Base-by-base conservation (phyloP, 2,329 filamentous ascomycete genomes). In the Aspergillus versicolor region DNA sequence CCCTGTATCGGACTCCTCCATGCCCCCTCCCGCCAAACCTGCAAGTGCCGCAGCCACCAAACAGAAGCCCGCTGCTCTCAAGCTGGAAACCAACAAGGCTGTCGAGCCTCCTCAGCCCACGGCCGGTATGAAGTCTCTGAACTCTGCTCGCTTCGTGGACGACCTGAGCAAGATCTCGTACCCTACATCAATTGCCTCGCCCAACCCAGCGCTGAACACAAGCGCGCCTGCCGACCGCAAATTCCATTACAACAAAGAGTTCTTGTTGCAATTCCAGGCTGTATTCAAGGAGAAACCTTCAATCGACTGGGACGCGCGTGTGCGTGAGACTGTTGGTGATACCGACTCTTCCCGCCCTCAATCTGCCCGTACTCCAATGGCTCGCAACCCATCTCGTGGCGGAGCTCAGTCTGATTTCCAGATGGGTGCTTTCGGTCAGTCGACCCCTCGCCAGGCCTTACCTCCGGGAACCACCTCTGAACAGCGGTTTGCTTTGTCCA, bases 261-360 rank as follows among this genome's bases (percentile, higher is more conserved):
- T 99, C 81, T 80, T 99, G 77, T 82, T 99, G 30, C 94, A 99
- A 72, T 99, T 99, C 82, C 91, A 97, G 78, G 85, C 85, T 67
- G 91, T 96, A 19, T 99, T 97, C 79, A 95, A 91, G 61, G 94
- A 99, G 81, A 95, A 97, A 78, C 94, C 94, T 13, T 96, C 92
- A 0, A 76, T 92, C 43, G 93, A 97, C 70, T 99, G 96, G 85
- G 90, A 95, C 70, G 83, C 88, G 63, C 92, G 94, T 70, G 87
- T 99, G 60, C 83, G 93, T 83, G 88, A 89, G 77, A 82, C 88
- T 80, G 75, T 99, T 64, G 93, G 93, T 57, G 92, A 96, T 63
- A 81, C 81, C 57, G 80, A 84, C 57, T 85, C 85, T 77, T 90
- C 77, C 80, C 88, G 75, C 74, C 84, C 73, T 77, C 86, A 71